A percentile compares a stretch with the other conserved stretches of the same genome.
phyloP scores from a whole-genome alignment of 108 stramenopile genomes.

The Pseudonitzschia delicatissima region DNA sequence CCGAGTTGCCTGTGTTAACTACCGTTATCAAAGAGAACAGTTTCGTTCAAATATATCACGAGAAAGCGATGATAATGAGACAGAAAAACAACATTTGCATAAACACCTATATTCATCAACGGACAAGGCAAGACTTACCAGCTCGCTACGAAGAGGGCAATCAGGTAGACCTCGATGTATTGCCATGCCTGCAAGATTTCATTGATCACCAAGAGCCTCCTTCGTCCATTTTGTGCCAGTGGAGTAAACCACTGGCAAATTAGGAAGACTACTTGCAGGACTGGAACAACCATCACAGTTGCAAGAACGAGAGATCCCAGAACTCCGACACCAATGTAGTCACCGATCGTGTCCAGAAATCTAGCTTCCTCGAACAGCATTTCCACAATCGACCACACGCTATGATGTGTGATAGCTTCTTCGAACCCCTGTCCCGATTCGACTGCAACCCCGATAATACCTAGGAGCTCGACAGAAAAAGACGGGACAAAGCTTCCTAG shows the following conservation, averaged over 20 bases:
- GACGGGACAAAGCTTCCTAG: slow-evolving; percentile 53
- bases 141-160: slow-evolving; percentile 62
- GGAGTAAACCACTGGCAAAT: slow-evolving; percentile 62
- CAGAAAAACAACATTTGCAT: neutral
- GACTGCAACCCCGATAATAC: slow-evolving; percentile 71
- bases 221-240: slow-evolving; percentile 15
- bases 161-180: slow-evolving; percentile 77
- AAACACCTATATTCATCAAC: neutral
- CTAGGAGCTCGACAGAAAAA: slow-evolving; percentile 63
- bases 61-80: neutral
- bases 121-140: slow-evolving; percentile 33
- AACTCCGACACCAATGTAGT: slow-evolving; percentile 59
- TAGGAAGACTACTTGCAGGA: slow-evolving; percentile 43
- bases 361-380: slow-evolving; percentile 70
- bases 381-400: slow-evolving; percentile 46
- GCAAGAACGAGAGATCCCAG: slow-evolving; percentile 50
- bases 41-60: no score
- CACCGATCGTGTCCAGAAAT: slow-evolving; percentile 42
- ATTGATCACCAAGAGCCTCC: slow-evolving; percentile 32
- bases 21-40: neutral
- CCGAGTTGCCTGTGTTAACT: slow-evolving; percentile 49
- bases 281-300: slow-evolving; percentile 66
- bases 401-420: slow-evolving; percentile 51
- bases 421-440: slow-evolving; percentile 66
- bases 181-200: slow-evolving; percentile 78